Conservation (phyloP, 371 early-diverging fungal genomes). For the Mortierella sp. region DNA sequence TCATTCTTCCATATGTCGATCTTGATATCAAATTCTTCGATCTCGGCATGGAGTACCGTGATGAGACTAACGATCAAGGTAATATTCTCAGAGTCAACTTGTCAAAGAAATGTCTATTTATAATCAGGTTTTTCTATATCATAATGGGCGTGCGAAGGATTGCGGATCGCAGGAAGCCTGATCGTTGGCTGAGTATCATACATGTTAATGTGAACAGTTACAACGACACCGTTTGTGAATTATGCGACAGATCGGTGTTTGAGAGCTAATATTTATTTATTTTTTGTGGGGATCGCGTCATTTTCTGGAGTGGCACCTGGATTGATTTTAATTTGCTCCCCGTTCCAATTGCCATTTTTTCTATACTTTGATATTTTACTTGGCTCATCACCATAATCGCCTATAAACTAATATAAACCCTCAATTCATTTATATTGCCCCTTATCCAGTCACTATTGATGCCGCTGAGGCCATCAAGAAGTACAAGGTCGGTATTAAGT, state of each 20-base stretch:
- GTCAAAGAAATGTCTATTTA: neutral
- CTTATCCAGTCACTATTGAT: conserved; percentile 81
- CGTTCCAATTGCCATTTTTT: no score
- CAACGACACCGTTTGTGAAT: neutral
- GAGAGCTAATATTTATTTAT: conserved; percentile 1
- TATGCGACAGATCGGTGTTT: conserved; percentile 5
- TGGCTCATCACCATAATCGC: no score
- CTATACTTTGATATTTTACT: no score
- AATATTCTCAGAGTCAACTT: no score
- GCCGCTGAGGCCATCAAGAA: conserved; percentile 94
- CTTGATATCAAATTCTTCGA: conserved; percentile 94
- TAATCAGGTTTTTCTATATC: neutral
- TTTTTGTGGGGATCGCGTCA: conserved; percentile 24
- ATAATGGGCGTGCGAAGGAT: neutral
- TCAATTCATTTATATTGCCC: neutral
- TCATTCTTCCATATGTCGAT: conserved; percentile 90
- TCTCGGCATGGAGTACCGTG: conserved; percentile 92
- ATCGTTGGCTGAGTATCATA: neutral
- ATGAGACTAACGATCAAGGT: conserved; percentile 68
- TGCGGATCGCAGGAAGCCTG: neutral
- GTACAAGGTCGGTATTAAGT: conserved; percentile 97
- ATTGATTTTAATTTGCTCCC: neutral
- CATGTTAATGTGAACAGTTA: neutral
- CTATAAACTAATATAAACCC: neutral
- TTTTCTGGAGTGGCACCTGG: neutral